These are phyloP conservation scores for Diaporthe capsici DNA, from an alignment of 2,329 filamentous ascomycete genomes.

Conservation along the genomic window DNA sequence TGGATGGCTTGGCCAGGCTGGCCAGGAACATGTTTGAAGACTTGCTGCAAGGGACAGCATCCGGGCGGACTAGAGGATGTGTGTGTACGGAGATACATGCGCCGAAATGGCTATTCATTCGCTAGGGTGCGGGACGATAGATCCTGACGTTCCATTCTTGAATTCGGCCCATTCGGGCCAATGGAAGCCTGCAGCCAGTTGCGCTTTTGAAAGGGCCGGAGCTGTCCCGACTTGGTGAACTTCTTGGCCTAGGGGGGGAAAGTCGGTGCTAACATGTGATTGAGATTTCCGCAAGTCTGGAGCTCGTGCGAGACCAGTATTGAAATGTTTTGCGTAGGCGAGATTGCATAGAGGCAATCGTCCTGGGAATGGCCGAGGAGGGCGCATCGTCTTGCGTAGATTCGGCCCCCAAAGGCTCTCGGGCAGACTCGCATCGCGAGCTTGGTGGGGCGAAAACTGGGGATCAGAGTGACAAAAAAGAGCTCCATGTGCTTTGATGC, in stretches of 20 bases:
- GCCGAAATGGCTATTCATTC: constrained; percentile 29
- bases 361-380: constrained; percentile 17
- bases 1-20: constrained; percentile 20
- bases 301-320: constrained; percentile 15
- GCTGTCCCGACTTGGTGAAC: constrained; percentile 27
- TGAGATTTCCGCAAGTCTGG: not conserved
- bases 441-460: constrained; percentile 39
- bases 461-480: constrained; percentile 28
- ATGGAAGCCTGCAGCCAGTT: constrained; percentile 18
- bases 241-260: not conserved
- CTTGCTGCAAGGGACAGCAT: constrained; percentile 36
- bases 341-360: constrained; percentile 25
- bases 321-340: constrained; percentile 14
- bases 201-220: constrained; percentile 24
- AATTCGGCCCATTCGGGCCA: constrained; percentile 34
- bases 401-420: constrained; percentile 37
- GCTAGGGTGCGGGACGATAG: not conserved
- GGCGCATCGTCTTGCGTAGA: not conserved
- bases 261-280: constrained; percentile 30
- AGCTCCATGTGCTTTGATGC: constrained; percentile 36
- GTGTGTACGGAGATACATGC: constrained; percentile 27
- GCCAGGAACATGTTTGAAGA: constrained; percentile 21
- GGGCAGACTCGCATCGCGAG: constrained; percentile 41
- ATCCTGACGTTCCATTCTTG: constrained; percentile 13
- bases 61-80: constrained; percentile 12